Conservation (phyloP, 2,329 filamentous ascomycete genomes). For the Pezicula carpinea region DNA sequence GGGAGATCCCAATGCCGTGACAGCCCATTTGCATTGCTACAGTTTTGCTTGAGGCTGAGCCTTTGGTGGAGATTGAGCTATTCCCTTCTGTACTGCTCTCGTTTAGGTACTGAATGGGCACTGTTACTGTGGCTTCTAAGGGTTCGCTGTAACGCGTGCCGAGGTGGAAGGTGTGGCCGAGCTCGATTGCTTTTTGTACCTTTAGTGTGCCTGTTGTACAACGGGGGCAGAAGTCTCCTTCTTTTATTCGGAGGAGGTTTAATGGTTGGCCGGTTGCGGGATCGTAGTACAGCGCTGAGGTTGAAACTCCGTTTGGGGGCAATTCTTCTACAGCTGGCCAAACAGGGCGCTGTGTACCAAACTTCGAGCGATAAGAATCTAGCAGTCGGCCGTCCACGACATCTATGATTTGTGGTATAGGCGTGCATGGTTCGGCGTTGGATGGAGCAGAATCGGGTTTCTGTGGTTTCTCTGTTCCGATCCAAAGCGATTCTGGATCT, state of each 20-base stretch:
- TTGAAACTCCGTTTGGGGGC: constrained; percentile 3
- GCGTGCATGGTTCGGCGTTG: neutral
- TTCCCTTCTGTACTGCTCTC: constrained; percentile 6
- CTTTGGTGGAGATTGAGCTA: neutral
- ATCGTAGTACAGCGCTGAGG: constrained; percentile 24
- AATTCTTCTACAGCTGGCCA: constrained; percentile 8
- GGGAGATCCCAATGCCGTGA: constrained; percentile 89
- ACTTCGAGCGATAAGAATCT: constrained; percentile 3
- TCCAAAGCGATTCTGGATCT: constrained; percentile 50
- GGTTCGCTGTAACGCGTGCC: constrained; percentile 82
- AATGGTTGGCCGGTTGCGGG: constrained; percentile 39
- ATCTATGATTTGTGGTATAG: constrained; percentile 27
- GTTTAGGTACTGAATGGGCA: constrained; percentile 30
- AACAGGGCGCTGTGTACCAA: constrained; percentile 14
- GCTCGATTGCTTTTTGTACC: constrained; percentile 73
- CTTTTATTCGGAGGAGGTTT: constrained; percentile 59
- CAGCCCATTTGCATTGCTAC: constrained; percentile 87
- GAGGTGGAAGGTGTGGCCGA: constrained; percentile 93
- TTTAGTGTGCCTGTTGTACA: constrained; percentile 61
- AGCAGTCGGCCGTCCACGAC: constrained; percentile 33
- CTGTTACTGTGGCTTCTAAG: constrained; percentile 58
- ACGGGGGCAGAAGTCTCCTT: constrained; percentile 68
- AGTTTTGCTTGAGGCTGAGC: constrained; percentile 6
- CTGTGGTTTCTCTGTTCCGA: neutral
- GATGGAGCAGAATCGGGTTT: neutral